phyloP scores from a whole-genome alignment of 257 asterid species.

The Scutellaria galericulata region DNA sequence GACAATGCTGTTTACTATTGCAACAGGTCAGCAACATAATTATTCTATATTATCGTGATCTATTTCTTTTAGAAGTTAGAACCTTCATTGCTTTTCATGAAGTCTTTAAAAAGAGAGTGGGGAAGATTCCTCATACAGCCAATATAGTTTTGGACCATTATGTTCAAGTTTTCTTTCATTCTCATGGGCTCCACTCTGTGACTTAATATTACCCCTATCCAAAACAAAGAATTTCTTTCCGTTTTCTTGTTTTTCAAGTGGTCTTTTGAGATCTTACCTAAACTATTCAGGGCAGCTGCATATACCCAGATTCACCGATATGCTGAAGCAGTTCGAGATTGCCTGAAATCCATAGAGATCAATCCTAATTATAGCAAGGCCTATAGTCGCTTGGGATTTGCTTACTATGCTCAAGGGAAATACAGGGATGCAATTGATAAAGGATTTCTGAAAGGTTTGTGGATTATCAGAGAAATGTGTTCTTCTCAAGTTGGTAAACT shows the following conservation, averaged over 20 bases:
- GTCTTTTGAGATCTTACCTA: conserved; percentile 26
- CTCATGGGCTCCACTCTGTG: conserved; percentile 6
- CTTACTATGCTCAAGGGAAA: conserved; percentile 81
- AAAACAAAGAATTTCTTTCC: neutral
- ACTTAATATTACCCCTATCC: neutral
- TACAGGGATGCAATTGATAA: conserved; percentile 81
- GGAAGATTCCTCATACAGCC: neutral
- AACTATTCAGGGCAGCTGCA: conserved; percentile 84
- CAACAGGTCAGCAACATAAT: conserved; percentile 63
- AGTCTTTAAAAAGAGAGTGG: conserved; percentile 15
- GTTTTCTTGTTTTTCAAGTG: conserved; percentile 7
- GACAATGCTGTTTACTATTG: conserved; percentile 85
- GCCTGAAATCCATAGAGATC: conserved; percentile 68
- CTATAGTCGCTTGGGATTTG: conserved; percentile 89
- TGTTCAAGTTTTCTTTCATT: conserved; percentile 7
- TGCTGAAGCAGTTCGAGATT: conserved; percentile 67
- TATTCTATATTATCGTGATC: conserved; percentile 2
- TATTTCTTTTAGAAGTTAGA: neutral
- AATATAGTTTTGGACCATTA: conserved; percentile 15
- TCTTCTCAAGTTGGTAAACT: conserved; percentile 22
- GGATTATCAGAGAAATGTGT: conserved; percentile 24
- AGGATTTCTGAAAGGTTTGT: conserved; percentile 78
- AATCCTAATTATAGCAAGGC: conserved; percentile 87
- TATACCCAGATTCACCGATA: conserved; percentile 65
- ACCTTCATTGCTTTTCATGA: conserved; percentile 18